Base-by-base conservation (phyloP, 2,329 filamentous ascomycete genomes). In the Diaporthe sp. region DNA sequence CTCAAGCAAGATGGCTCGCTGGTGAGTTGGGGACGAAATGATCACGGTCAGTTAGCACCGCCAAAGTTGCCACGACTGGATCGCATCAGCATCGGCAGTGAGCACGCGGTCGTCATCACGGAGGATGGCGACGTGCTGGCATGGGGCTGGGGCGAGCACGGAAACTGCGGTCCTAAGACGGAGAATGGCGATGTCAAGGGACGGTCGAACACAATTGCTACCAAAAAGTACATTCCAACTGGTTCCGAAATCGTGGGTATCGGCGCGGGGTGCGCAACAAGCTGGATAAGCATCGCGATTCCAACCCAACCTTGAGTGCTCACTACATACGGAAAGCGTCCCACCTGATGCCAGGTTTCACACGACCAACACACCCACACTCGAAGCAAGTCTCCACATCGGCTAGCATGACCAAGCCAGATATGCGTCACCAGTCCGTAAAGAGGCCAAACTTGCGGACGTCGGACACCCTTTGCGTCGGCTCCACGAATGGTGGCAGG, bases 131-230 rank as follows among this genome's bases (percentile, higher is more conserved):
- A 92, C 69, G 91, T 98, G 1, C 85, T 97, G 67, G 91, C 94
- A 1, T 98, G 96, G 95, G 97, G 97, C 28, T 99, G 97, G 97
- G 96, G 95, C 2, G 96, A 98, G 84, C 97, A 99, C 85, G 97
- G 97, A 1, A 99, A 99, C 82, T 99, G 97, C 82, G 97, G 97
- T 4, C 90, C 91, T 49, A 87, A 89, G 17, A 90, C 92, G 77
- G 86, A 88, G 25, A 86, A 89, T 77, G 92, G 91, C 68, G 91
- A 94, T 83, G 92, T 95, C 61, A 93, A 92, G 78, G 93, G 90
- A 13, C 88, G 87, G 76, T 94, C 90, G 87, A 95, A 93, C 81
- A 85, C 90, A 75, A 90, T 97, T 80, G 88, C 89, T 31, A 89
- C 91, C 61, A 86, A 87, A 71, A 88, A 87, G 78, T 88, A 88